Base-by-base conservation (phyloP, 345 rosid species). In the Leavenworthia alabamica region DNA sequence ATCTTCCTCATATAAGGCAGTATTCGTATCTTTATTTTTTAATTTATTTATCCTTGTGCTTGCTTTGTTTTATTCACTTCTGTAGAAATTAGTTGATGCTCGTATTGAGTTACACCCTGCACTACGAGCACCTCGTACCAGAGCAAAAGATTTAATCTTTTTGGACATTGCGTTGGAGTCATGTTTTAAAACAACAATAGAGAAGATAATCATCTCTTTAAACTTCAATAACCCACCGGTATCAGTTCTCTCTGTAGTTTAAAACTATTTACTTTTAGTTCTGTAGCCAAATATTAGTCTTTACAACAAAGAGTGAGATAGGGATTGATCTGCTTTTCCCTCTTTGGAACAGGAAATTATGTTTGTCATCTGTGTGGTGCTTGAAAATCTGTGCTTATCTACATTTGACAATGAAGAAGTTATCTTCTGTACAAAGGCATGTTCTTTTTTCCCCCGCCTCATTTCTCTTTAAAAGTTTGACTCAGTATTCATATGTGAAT, bases 151-250 rank as follows among this genome's bases (percentile, higher is more conserved):
- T 79, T 77, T 93, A 57, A 48, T 93, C 33, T 93, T 93, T 73
- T 70, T 93, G 76, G 99, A 89, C 75, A 78, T 86, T 54, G 91
- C 96, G 7, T 88, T 93, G 66, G 99, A 93, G 60, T 93, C 97
- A 7, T 73, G 84, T 48, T 90, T 89, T 60, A 89, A 89, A 73
- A 93, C 96, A 57, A 83, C 90, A 54, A 76, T 83, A 73, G 99
- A 93, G 75, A 85, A 90, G 71, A 91, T 94, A 47, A 78, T 85
- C 4, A 84, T 68, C 73, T 86, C 85, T 66, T 74, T 93, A 67
- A 89, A 74, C 61, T 76, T 77, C 61, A 80, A 79, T 76, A 79
- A 79, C 35, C 90, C 94, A 8, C 96, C 85, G 89, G 99, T 89
- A 76, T 43, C 2, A 5, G 8, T 42, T 39, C 2, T 46, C 35